Evolutionary conservation across 129 eudicot species (phyloP).

Genomic region (Centrapalus pauciflorus): DNA sequence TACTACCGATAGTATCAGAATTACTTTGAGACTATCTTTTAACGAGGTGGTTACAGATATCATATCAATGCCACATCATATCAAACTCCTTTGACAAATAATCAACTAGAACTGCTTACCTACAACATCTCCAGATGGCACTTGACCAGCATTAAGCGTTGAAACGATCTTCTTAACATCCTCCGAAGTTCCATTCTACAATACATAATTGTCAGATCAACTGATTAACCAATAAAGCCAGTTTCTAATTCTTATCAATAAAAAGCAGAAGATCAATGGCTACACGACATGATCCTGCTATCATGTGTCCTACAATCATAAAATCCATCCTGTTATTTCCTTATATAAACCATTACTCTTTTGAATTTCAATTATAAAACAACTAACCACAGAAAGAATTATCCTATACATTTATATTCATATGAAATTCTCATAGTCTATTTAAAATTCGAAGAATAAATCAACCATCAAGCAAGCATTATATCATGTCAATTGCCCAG

Average conservation of each 20-base stretch:
- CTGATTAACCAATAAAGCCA: conserved; percentile 2
- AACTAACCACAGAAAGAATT: not conserved
- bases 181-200: conserved; percentile 74
- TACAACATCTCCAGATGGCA: conserved; percentile 68
- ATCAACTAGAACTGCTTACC: conserved; percentile 16
- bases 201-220: conserved; percentile 6
- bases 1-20: not conserved
- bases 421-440: not conserved
- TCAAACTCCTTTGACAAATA: not conserved
- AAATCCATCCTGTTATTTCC: not conserved
- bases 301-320: not conserved
- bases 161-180: conserved; percentile 79
- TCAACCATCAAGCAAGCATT: not conserved
- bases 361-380: not conserved
- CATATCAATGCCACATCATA: not conserved
- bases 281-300: not conserved
- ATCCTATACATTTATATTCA: not conserved
- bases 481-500: not conserved
- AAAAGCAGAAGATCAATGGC: not conserved
- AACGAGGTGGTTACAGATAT: not conserved
- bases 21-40: too few relatives aligned
- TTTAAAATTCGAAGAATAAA: not conserved
- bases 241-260: not conserved
- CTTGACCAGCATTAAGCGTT: conserved; percentile 61
- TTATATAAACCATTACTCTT: not conserved